These are phyloP conservation scores for Eucalyptus polybractea DNA, from an alignment of 345 rosid species.

Conservation along the genomic window DNA sequence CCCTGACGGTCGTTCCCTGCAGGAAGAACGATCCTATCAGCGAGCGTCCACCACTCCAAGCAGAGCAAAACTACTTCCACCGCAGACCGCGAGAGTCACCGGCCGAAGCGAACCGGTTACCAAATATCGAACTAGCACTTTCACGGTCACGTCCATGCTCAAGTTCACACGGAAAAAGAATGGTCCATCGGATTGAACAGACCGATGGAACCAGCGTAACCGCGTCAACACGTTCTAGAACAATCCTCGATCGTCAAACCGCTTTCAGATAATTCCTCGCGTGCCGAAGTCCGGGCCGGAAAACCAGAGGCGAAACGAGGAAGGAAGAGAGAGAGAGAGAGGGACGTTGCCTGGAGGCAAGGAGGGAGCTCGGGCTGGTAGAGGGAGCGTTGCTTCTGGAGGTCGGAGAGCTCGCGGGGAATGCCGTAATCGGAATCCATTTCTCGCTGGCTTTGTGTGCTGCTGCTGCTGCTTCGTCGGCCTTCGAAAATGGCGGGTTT, in stretches of 20 bases:
- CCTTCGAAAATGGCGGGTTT: not conserved
- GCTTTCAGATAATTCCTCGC: not conserved
- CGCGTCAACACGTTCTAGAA: not conserved
- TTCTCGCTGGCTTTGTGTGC: not conserved
- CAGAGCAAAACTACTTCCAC: not conserved
- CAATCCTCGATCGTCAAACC: not conserved
- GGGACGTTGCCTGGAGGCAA: conserved; percentile 62
- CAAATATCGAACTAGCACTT: not conserved
- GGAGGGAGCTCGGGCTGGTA: conserved; percentile 88
- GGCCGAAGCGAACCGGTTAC: not conserved
- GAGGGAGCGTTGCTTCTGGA: conserved; percentile 71
- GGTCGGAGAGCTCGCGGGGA: conserved; percentile 85
- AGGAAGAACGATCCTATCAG: not conserved
- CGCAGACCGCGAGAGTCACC: not conserved
- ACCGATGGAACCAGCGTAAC: not conserved
- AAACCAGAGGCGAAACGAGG: not conserved
- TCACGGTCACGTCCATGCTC: not conserved
- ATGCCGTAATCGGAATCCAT: conserved; percentile 98
- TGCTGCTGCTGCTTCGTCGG: not conserved
- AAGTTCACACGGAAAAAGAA: not conserved
- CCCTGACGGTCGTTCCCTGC: conserved; percentile 96
- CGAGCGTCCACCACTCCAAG: not conserved
- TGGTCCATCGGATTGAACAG: not conserved
- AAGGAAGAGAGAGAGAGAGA: not conserved
- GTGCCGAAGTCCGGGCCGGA: not conserved